Evolutionary conservation across 2,329 filamentous ascomycete genomes (phyloP), one percentile per base, ranked within the genome.

Genomic region (Shiraia bambusicola): DNA sequence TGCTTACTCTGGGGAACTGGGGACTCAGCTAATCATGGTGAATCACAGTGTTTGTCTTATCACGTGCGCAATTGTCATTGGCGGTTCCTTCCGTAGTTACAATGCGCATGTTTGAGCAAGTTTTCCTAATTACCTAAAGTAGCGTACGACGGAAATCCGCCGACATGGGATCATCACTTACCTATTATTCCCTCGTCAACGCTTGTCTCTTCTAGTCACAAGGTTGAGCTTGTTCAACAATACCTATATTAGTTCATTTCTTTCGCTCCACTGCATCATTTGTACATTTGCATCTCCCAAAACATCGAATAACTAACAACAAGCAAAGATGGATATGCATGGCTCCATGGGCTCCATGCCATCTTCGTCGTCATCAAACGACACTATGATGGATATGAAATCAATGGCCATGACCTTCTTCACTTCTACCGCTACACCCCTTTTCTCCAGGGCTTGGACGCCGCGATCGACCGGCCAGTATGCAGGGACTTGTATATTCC

Each of bases 401-500:
- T 29, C 40, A 7, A 80, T 79, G 78, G 58, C 62, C 36, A 80
- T 79, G 77, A 70, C 72, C 40, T 92, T 92, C 75, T 83, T 82
- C 50, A 79, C 75, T 52, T 71, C 72, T 42, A 77, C 79, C 32
- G 67, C 61, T 29, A 86, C 83, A 1, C 74, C 83, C 1, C 75
- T 88, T 28, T 88, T 76, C 72, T 83, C 87, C 10, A 66, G 68
- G 9, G 64, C 74, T 33, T 96, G 90, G 87, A 85, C 85, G 1
- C 91, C 91, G 3, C 70, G 61, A 12, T 82, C 71, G 9, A 70
- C 76, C 1, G 87, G 84, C 49, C 71, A 77, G 45, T 96, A 95
- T 69, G 88, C 88, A 1, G 91, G 82, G 34, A 93, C 89, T 7
- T 94, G 91, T 73, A 86, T 96, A 65, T 96, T 96, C 71, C 77